Evolutionary conservation across 768 basidiomycete species (phyloP), one percentile per base, ranked within the genome.

Genomic region (Suillus subalutaceus): DNA sequence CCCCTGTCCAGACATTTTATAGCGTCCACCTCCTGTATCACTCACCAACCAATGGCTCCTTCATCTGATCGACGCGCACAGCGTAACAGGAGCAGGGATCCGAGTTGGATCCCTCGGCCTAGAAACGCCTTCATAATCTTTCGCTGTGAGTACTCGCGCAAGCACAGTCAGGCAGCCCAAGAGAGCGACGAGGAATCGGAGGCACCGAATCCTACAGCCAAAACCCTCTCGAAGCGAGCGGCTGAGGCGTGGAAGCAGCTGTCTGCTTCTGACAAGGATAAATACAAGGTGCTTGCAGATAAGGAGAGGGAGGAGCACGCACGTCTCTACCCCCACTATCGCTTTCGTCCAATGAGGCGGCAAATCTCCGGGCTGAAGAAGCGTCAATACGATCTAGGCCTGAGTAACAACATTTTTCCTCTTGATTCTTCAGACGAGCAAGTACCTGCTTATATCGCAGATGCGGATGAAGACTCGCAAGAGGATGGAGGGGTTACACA

Each of bases 71-170:
- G 80, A 55, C 78, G 79, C 8, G 75, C 80, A 40, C 76, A 76
- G 56, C 74, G 77, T 30, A 79, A 83, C 60, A 79, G 81, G 48
- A 73, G 78, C 63, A 78, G 79, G 12, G 84, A 88, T 65, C 85
- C 88, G 1, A 76, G 74, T n/a, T 87, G 85, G 83, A 83, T 90
- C 43, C 86, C 88, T 32, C 86, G 90, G 15, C 90, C 90, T 4
- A 83, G 87, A 2, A 91, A 91, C 67, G 81, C 87, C 53, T 91
- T 91, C 77, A 89, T 91, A 74, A 84, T 91, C 62, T 91, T 90
- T 78, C 88, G 90, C 40, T 88, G 89, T 71, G 84, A 89, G 67
- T 91, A 84, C 72, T 82, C 84, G 69, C 82, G 75, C 70, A 78
- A 79, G 66, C 81, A 86, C 72, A 74, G 76, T 76, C 78, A 82